A percentile compares a stretch with the other conserved stretches of the same genome.
Evolutionary conservation across 768 basidiomycete species (phyloP).

Genomic region (Pleurotus giganteus): DNA sequence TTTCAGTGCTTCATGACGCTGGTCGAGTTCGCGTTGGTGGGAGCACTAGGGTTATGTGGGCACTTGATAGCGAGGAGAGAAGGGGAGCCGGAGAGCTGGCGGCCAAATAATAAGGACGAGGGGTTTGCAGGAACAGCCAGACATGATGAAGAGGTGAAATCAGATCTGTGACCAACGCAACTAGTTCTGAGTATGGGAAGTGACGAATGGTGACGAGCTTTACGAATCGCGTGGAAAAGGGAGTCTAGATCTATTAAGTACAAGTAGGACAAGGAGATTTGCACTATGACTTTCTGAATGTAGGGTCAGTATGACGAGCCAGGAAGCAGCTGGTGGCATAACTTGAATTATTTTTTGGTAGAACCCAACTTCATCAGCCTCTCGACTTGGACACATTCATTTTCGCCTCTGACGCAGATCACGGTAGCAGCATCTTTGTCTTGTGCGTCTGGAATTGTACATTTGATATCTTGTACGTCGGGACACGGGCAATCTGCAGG

Average conservation of each 20-base stretch:
- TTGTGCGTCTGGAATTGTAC: conserved; percentile 62
- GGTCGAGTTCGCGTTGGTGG: conserved; percentile 22
- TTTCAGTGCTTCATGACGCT: conserved; percentile 27
- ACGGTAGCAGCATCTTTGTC: conserved; percentile 56
- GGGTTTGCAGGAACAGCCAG: background rate
- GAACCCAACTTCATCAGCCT: conserved; percentile 42
- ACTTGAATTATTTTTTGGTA: conserved; percentile 27
- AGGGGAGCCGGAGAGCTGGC: conserved; percentile 30
- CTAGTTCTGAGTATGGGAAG: background rate
- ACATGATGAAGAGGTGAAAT: background rate
- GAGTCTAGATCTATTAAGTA: background rate
- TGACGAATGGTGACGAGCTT: background rate
- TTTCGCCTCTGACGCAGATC: conserved; percentile 64
- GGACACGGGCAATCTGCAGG: conserved; percentile 80
- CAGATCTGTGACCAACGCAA: background rate
- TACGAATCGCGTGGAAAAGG: background rate
- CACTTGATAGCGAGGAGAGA: conserved; percentile 27
- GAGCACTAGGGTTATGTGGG: conserved; percentile 23
- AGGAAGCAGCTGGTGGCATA: background rate
- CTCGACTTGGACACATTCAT: conserved; percentile 64
- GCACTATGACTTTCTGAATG: background rate
- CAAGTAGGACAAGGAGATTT: background rate
- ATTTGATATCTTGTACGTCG: conserved; percentile 72
- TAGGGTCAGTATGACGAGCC: background rate
- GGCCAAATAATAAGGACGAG: conserved; percentile 7